Percentiles rank a stretch among this genome's conserved stretches.
Conservation (phyloP, 352 stramenopile genomes). For the Phytophthora melonis region DNA sequence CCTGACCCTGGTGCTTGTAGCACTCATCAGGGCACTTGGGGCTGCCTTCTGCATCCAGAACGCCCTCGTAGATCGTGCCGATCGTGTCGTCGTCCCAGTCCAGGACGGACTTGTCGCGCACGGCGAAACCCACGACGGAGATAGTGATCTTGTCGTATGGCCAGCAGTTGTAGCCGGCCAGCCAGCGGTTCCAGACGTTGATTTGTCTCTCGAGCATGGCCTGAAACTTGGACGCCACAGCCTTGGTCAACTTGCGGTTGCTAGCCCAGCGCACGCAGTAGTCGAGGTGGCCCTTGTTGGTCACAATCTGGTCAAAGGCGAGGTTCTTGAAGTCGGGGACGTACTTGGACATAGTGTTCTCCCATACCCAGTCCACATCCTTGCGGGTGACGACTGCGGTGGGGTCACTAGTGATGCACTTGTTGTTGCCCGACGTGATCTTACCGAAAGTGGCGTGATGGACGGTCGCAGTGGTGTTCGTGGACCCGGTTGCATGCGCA, state of each 20-base stretch:
- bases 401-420: no score
- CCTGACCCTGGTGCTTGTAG: conserved; percentile 46
- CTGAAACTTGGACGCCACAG: conserved; percentile 44
- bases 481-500: no score
- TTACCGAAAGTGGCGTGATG: no score
- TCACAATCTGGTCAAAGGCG: no score
- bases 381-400: no score
- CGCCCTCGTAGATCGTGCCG: conserved; percentile 29
- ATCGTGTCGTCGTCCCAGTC: conserved; percentile 48
- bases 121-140: conserved; percentile 45
- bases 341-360: no score
- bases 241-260: conserved; percentile 39
- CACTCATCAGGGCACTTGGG: conserved; percentile 36
- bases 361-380: no score
- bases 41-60: conserved; percentile 13
- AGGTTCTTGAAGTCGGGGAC: no score
- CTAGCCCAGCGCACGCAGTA: conserved; percentile 54
- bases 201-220: conserved; percentile 41
- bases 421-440: no score
- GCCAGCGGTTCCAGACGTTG: conserved; percentile 35
- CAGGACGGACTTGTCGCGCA: conserved; percentile 34
- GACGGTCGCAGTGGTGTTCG: no score
- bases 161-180: conserved; percentile 44
- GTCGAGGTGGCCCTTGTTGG: no score
- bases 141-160: conserved; percentile 35